Conservation (phyloP, 345 rosid species). For the Salix dunnii region DNA sequence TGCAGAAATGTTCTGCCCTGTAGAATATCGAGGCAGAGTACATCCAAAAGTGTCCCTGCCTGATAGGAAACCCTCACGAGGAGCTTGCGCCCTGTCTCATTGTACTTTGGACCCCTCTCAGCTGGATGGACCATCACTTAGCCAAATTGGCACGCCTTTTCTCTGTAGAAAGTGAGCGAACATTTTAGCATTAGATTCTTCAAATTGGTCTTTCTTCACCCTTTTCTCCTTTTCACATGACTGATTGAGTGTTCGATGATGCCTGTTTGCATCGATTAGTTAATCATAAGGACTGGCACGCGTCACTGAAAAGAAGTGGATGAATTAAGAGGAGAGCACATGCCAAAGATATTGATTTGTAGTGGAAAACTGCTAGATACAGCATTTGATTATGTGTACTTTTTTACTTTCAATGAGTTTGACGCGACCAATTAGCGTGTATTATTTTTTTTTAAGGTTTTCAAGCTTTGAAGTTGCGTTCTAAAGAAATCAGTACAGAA, state of each 20-base stretch:
- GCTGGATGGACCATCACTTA: not conserved
- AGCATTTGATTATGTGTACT: too few species aligned
- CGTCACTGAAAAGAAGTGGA: not conserved
- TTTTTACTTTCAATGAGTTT: too few species aligned
- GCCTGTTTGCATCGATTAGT: not conserved
- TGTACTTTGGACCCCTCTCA: not conserved
- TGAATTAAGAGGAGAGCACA: constrained; percentile 15
- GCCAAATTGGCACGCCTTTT: not conserved
- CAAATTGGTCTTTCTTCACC: too few species aligned
- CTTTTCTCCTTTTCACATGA: too few species aligned
- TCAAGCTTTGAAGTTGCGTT: too few species aligned
- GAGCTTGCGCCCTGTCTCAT: not conserved
- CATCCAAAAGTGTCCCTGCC: constrained; percentile 1
- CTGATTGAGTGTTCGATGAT: not conserved
- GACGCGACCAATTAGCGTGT: too few species aligned
- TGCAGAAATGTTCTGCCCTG: too few species aligned
- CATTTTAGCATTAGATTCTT: too few species aligned
- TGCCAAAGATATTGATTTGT: constrained; percentile 2
- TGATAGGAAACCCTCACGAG: not conserved
- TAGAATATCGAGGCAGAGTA: not conserved
- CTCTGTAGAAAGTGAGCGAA: not conserved
- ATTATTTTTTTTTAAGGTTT: too few species aligned
- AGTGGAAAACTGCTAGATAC: too few species aligned
- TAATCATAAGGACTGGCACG: not conserved
- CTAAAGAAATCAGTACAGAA: too few species aligned